A percentile compares a stretch with the other conserved stretches of the same genome.
Evolutionary conservation across 2,329 filamentous ascomycete genomes (phyloP).

Genomic region (Blastomyces emzantsi): DNA sequence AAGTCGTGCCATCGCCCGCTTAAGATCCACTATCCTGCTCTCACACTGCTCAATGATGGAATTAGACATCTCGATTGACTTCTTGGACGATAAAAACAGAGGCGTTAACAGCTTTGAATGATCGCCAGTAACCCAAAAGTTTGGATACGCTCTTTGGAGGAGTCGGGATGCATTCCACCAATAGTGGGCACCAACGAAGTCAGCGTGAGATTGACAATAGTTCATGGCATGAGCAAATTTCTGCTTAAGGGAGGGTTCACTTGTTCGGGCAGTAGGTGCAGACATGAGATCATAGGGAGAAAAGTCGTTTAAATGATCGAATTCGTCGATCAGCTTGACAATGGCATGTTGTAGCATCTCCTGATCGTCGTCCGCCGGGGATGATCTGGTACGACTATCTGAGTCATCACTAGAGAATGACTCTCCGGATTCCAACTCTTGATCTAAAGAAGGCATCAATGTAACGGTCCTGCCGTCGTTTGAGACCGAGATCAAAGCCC

Average conservation of each 20-base stretch:
- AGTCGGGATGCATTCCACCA: constrained; percentile 79
- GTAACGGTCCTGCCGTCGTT: constrained; percentile 61
- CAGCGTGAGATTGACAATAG: constrained; percentile 67
- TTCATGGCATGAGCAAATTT: constrained; percentile 58
- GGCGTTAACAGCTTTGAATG: constrained; percentile 62
- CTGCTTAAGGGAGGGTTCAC: constrained; percentile 25
- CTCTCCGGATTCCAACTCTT: constrained; percentile 54
- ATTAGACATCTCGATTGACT: constrained; percentile 26
- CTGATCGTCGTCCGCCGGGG: constrained; percentile 59
- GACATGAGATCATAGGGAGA: constrained; percentile 13
- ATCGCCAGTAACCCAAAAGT: constrained; percentile 47
- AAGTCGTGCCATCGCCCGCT: constrained; percentile 70
- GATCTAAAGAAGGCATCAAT: constrained; percentile 54
- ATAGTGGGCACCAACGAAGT: constrained; percentile 73
- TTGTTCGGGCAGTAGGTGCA: constrained; percentile 9
- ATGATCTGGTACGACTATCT: constrained; percentile 38
- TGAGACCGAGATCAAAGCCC: constrained; percentile 73
- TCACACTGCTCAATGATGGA: constrained; percentile 31
- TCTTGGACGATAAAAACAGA: constrained; percentile 54
- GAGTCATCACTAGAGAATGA: constrained; percentile 45
- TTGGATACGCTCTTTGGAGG: constrained; percentile 53
- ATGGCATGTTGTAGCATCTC: constrained; percentile 74
- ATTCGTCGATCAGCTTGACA: constrained; percentile 70
- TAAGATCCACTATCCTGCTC: constrained; percentile 61
- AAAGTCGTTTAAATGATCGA: constrained; percentile 59